Base-by-base conservation (phyloP, 345 rosid genomes). In the Brassica nigra region DNA sequence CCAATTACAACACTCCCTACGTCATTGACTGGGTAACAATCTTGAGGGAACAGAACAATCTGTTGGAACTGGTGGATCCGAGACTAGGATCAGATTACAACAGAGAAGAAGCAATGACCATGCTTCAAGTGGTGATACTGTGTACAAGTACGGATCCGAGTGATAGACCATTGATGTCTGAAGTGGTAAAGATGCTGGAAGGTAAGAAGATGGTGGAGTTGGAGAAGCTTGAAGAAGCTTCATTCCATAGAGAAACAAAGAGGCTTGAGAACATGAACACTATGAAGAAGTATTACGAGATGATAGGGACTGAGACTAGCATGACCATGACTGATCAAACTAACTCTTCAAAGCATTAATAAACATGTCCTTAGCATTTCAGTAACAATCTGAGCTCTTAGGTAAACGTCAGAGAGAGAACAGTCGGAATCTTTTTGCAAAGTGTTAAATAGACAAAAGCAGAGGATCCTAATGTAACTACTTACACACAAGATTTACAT, bases 171-270 rank as follows among this genome's bases (percentile, higher is more conserved):
- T 3, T 83, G 2, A 86, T 89, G 88, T 89, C 92, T 36, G 76
- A 81, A 27, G 86, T 87, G 1, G 88, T 89, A 6, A 85, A 84
- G 82, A 86, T 85, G 86, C 75, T 86, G 1, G 89, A 89, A 87
- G 90, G 88, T 12, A 75, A 70, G 57, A 63, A 76, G 2, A 33
- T 31, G 8, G 78, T 85, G 71, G 54, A 55, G 14, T 82, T 54
- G 68, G 62, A 37, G 28, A 80, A 66, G 28, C 55, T 64, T 30
- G 69, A 62, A 16, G 79, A 80, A 64, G 83, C 66, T 76, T 71
- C 77, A 29, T 1, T 62, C 3, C 34, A 76, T 8, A 70, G 37
- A 76, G 70, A 62, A 47, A 76, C 59, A 18, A n/a, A 34, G 71
- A 73, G 69, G 39, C 65, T 62, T 33, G 72, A 59, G 44, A 76